Percentiles rank a stretch among this genome's conserved stretches.
Conservation (phyloP, 768 basidiomycete genomes). For the Termitomyces sp. region DNA sequence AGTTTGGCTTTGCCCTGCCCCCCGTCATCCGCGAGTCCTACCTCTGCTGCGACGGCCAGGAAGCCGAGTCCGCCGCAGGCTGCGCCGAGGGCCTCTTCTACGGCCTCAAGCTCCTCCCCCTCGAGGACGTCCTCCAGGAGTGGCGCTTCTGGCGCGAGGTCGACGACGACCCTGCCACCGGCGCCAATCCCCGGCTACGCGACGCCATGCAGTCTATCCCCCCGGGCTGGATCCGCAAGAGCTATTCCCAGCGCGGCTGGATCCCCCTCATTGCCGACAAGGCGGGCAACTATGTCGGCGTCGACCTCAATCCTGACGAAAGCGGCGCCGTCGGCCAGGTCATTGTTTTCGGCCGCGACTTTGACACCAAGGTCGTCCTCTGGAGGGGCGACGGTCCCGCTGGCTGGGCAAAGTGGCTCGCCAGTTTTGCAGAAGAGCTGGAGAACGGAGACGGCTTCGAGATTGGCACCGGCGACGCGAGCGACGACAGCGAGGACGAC, state of each 20-base stretch:
- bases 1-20: slow-evolving; percentile 82
- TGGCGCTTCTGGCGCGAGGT: slow-evolving; percentile 97
- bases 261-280: slow-evolving; percentile 93
- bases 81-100: slow-evolving; percentile 92
- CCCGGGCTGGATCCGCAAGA: slow-evolving; percentile 78
- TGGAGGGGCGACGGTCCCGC: slow-evolving; percentile 86
- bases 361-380: slow-evolving; percentile 95
- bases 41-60: slow-evolving; percentile 86
- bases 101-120: slow-evolving; percentile 86
- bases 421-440: slow-evolving; percentile 86
- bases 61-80: slow-evolving; percentile 82
- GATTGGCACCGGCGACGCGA: slow-evolving; percentile 55
- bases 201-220: slow-evolving; percentile 87
- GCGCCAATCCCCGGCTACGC: slow-evolving; percentile 67
- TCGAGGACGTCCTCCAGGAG: slow-evolving; percentile 92
- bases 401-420: slow-evolving; percentile 95
- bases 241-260: slow-evolving; percentile 95
- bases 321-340: slow-evolving; percentile 82
- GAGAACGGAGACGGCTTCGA: slow-evolving; percentile 89
- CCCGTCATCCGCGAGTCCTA: slow-evolving; percentile 89
- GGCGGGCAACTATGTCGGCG: slow-evolving; percentile 92
- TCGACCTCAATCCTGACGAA: slow-evolving; percentile 87
- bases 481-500: slow-evolving; percentile 76
- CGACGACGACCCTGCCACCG: slow-evolving; percentile 82
- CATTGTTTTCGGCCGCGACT: slow-evolving; percentile 97